phyloP scores from a whole-genome alignment of 805 yeast species.

The Babjeviella inositovora region DNA sequence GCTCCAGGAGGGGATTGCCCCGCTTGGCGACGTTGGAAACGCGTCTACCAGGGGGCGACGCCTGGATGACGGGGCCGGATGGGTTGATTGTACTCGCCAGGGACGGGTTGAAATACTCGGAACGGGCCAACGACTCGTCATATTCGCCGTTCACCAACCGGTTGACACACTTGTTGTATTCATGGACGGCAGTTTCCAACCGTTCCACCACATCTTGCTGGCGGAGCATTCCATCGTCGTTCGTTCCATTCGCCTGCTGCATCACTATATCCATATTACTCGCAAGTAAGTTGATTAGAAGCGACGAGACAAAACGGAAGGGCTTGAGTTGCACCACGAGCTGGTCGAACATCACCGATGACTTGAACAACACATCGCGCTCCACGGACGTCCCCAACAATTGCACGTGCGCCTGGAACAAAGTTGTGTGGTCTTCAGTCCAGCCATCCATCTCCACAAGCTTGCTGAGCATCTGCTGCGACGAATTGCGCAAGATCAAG shows the following conservation, averaged over 20 bases:
- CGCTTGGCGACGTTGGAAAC: conserved; percentile 4
- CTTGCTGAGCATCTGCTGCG: conserved; percentile 24
- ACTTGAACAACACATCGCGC: conserved; percentile 34
- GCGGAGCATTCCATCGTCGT: no score
- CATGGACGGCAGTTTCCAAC: conserved; percentile 5
- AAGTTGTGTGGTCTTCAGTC: conserved; percentile 23
- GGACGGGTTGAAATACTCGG: conserved; percentile 5
- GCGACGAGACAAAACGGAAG: conserved; percentile 5
- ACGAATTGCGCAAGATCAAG: conserved; percentile 25
- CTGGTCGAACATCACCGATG: conserved; percentile 40
- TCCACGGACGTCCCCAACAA: conserved; percentile 31
- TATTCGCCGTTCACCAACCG: background rate
- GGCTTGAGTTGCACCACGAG: conserved; percentile 9
- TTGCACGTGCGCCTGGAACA: conserved; percentile 21
- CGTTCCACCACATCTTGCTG: conserved; percentile 5
- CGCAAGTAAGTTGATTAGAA: no score
- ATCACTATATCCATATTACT: no score
- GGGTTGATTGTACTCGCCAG: conserved; percentile 6
- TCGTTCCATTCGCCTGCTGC: no score
- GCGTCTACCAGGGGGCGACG: conserved; percentile 3
- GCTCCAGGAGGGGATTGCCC: conserved; percentile 4
- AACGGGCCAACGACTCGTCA: conserved; percentile 1
- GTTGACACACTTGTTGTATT: conserved; percentile 2
- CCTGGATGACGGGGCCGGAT: conserved; percentile 4
- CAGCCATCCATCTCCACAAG: conserved; percentile 40